A percentile compares a stretch with the other conserved stretches of the same genome.
phyloP scores from a whole-genome alignment of 192 early-diverging fungal species.

The Podila epicladia region DNA sequence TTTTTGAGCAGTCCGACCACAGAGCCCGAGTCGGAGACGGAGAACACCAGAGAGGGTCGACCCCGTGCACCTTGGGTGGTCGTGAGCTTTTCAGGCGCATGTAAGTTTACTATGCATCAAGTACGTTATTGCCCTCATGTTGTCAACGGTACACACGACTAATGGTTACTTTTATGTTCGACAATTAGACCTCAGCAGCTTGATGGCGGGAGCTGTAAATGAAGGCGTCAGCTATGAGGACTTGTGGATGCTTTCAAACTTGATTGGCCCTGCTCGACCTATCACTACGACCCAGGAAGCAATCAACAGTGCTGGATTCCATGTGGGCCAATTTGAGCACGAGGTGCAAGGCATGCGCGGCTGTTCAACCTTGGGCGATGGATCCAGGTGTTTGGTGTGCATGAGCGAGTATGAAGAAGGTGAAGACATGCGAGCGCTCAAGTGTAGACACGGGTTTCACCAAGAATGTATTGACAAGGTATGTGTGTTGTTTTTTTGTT shows the following conservation, averaged over 20 bases:
- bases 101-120: conserved; percentile 11
- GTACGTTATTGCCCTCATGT: not conserved
- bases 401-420: conserved; percentile 59
- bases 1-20: conserved; percentile 17
- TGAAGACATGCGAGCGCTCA: conserved; percentile 60
- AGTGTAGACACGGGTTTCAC: conserved; percentile 65
- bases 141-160: not conserved
- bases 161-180: not conserved
- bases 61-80: conserved; percentile 40
- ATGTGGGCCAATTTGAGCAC: conserved; percentile 40
- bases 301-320: conserved; percentile 49
- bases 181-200: conserved; percentile 33
- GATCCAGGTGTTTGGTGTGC: conserved; percentile 59
- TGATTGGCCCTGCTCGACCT: conserved; percentile 54
- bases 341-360: conserved; percentile 41
- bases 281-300: conserved; percentile 56
- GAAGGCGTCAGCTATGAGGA: conserved; percentile 51
- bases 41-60: conserved; percentile 3
- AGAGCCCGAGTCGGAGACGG: conserved; percentile 4
- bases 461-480: conserved; percentile 65
- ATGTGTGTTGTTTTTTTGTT: not conserved
- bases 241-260: conserved; percentile 43
- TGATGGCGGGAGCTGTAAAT: conserved; percentile 25
- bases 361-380: conserved; percentile 38
- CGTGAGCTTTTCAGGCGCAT: conserved; percentile 35